Base-by-base conservation (phyloP, 169 alveolate genomes). In the Plasmodium fragile region DNA sequence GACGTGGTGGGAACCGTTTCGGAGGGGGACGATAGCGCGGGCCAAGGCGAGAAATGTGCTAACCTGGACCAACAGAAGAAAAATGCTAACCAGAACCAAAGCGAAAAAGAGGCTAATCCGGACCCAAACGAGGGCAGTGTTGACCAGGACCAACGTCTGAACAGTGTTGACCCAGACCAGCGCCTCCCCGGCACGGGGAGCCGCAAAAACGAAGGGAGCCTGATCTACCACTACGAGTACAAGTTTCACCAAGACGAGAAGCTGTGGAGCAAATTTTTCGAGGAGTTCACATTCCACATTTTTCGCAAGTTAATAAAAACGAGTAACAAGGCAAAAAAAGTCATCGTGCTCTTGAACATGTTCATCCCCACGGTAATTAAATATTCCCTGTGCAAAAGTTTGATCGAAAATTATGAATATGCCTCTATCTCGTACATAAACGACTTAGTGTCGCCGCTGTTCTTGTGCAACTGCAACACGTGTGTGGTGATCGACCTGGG, bases 401-500 rank as follows among this genome's bases (percentile, higher is more conserved):
- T 89, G 32, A 79, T 89, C 25, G 91, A 78, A 69, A 89, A 89
- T 77, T 39, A 39, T 30, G 90, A 89, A 53, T 59, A 79, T 52
- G n/a, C 82, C 22, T 89, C 91, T 1, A 89, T 89, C 43, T 89
- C 94, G 6, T 89, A 89, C 49, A 72, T 89, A 28, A 89, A 89
- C 32, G 94, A 89, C 39, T 79, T 89, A 79, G 65, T 89, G 81
- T 89, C 94, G 1, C 94, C 94, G 6, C 72, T 89, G 55, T 89
- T 55, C 53, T 30, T 89, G 71, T 89, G 91, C 53, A 89, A 89
- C 78, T 89, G 90, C 49, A 89, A 89, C 34, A 89, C 94, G 4
- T 89, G 94, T 89, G 75, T 89, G 11, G 94, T 89, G 4, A 7
- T 89, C 32, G 94, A 89, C 52, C 69, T 89, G 45, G 94, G 94